Percentiles rank a stretch among this genome's conserved stretches.
phyloP scores from a whole-genome alignment of 345 rosid genomes.

The Linum lewisii region DNA sequence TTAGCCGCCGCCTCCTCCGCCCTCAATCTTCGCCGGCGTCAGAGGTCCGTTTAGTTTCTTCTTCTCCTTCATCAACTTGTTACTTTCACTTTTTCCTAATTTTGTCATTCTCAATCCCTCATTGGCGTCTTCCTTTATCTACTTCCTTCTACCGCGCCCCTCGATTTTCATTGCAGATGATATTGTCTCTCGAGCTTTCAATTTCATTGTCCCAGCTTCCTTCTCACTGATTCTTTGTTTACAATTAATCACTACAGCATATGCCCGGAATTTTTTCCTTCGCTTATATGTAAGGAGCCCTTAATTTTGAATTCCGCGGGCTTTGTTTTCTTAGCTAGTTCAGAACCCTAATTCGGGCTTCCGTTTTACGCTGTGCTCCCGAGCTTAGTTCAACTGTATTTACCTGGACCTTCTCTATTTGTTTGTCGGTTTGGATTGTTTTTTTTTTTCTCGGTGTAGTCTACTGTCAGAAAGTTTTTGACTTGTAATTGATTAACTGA shows the following conservation, averaged over 20 bases:
- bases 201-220: neutral
- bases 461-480: neutral
- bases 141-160: neutral
- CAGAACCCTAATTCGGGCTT: neutral
- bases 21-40: neutral
- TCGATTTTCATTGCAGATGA: neutral
- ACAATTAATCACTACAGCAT: neutral
- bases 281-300: neutral
- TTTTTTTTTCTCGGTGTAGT: neutral
- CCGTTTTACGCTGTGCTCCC: neutral
- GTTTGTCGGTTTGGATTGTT: too few relatives aligned
- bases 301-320: neutral
- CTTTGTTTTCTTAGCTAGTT: neutral
- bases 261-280: neutral
- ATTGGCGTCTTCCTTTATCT: neutral
- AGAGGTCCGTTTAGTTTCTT: neutral
- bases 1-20: neutral
- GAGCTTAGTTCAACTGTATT: neutral
- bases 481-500: too few relatives aligned
- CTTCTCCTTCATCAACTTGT: neutral
- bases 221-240: neutral
- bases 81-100: neutral
- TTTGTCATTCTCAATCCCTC: neutral
- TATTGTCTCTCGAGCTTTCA: neutral
- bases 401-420: too few relatives aligned